phyloP scores from a whole-genome alignment of 257 asterid species.

The Perilla frutescens region DNA sequence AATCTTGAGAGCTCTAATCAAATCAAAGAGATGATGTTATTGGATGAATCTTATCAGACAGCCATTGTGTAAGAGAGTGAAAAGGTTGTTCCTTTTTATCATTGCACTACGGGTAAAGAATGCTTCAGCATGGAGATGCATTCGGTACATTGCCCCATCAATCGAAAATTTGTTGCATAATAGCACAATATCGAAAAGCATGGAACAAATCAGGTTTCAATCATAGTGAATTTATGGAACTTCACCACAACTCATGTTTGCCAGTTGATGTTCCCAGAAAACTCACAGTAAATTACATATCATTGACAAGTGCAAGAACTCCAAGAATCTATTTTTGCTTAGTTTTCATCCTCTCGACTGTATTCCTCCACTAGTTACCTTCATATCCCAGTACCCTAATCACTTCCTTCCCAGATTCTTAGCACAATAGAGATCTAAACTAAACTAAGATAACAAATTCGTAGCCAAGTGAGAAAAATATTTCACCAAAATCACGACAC shows the following conservation, averaged over 20 bases:
- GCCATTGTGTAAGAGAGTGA: neutral
- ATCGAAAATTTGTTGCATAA: neutral
- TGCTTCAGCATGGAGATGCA: neutral
- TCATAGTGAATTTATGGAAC: neutral
- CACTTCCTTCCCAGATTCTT: neutral
- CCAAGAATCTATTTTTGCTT: neutral
- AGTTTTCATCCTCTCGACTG: neutral
- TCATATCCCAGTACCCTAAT: neutral
- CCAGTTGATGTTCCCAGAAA: neutral
- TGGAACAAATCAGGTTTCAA: neutral
- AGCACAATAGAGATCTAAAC: neutral
- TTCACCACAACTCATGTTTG: neutral
- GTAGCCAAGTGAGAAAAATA: neutral
- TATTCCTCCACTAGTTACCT: neutral
- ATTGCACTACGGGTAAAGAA: neutral
- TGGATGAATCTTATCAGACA: neutral
- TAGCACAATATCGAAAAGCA: neutral
- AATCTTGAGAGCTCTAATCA: neutral
- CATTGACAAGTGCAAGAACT: neutral
- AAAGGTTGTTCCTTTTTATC: neutral
- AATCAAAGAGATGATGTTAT: neutral
- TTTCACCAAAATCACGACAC: conserved; percentile 6
- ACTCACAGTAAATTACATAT: neutral
- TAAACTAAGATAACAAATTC: neutral
- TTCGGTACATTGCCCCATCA: conserved; percentile 5